Conservation (phyloP, 2,329 filamentous ascomycete genomes). For the Dichotomopilus funicola region DNA sequence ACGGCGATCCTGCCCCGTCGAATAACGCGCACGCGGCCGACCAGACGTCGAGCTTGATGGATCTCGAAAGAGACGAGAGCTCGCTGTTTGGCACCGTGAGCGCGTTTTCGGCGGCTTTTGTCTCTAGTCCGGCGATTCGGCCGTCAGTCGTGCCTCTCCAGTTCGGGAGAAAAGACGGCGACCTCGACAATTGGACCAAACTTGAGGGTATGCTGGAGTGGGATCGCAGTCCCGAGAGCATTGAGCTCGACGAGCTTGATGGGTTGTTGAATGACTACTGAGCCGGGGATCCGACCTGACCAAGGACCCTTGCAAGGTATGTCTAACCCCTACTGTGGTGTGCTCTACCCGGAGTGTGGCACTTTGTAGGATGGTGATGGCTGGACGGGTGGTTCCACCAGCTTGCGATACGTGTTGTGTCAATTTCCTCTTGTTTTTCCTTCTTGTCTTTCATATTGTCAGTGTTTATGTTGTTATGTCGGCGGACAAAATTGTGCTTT, state of each 20-base stretch:
- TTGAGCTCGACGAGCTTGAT: conserved; percentile 91
- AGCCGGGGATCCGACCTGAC: conserved; percentile 18
- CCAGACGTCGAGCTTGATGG: conserved; percentile 25
- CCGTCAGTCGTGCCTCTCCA: conserved; percentile 38
- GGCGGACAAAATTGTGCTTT: conserved; percentile 1
- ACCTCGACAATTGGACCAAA: conserved; percentile 39
- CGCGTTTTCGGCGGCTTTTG: conserved; percentile 33
- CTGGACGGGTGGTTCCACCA: conserved; percentile 16
- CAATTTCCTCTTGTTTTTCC: conserved; percentile 1
- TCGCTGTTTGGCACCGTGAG: conserved; percentile 42
- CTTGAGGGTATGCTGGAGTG: conserved; percentile 45
- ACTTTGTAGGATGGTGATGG: conserved; percentile 14
- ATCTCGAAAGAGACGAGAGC: conserved; percentile 43
- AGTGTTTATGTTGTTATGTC: neutral
- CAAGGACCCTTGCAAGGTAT: neutral
- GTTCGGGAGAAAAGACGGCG: conserved; percentile 34
- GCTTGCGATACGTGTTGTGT: conserved; percentile 1
- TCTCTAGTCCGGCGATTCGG: conserved; percentile 52
- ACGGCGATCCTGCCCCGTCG: conserved; percentile 35
- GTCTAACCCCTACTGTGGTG: neutral
- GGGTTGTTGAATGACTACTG: conserved; percentile 72
- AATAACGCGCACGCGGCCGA: conserved; percentile 23
- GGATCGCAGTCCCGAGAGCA: conserved; percentile 74
- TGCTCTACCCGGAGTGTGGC: neutral
- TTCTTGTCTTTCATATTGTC: conserved; percentile 1